Evolutionary conservation across 805 yeast genomes (phyloP).

Genomic region (Ogataea haglerorum): DNA sequence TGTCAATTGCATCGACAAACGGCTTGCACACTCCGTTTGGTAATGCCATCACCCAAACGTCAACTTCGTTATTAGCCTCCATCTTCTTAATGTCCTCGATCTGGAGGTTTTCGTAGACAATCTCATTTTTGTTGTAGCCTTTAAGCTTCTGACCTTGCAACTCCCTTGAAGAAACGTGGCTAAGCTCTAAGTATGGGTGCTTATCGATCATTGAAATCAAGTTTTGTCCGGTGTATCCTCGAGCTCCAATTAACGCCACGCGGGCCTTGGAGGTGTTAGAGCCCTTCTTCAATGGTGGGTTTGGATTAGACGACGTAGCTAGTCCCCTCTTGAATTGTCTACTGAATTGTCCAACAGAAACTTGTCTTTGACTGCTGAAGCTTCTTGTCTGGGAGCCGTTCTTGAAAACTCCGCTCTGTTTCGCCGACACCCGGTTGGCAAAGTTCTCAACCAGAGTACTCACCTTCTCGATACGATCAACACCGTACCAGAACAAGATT

Average conservation of each 20-base stretch:
- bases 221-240: constrained; percentile 97
- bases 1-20: constrained; percentile 75
- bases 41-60: constrained; percentile 98
- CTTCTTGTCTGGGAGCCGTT: constrained; percentile 39
- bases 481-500: constrained; percentile 93
- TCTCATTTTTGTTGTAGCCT: constrained; percentile 80
- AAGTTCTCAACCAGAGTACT: constrained; percentile 61
- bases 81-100: constrained; percentile 78
- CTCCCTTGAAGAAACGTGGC: constrained; percentile 96
- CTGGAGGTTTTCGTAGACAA: constrained; percentile 81
- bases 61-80: constrained; percentile 76
- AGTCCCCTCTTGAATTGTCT: constrained; percentile 27
- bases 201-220: constrained; percentile 79
- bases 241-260: constrained; percentile 95
- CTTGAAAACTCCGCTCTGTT: constrained; percentile 46
- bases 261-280: constrained; percentile 58
- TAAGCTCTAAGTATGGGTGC: constrained; percentile 83
- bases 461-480: constrained; percentile 58
- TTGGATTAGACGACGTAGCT: constrained; percentile 50
- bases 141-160: constrained; percentile 79
- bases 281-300: constrained; percentile 69
- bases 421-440: constrained; percentile 38
- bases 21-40: constrained; percentile 97
- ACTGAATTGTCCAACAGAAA: constrained; percentile 12
- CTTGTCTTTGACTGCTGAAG: constrained; percentile 20